Evolutionary conservation across 352 stramenopile genomes (phyloP), one percentile per base, ranked within the genome.

Genomic region (Saprolegnia diclina): DNA sequence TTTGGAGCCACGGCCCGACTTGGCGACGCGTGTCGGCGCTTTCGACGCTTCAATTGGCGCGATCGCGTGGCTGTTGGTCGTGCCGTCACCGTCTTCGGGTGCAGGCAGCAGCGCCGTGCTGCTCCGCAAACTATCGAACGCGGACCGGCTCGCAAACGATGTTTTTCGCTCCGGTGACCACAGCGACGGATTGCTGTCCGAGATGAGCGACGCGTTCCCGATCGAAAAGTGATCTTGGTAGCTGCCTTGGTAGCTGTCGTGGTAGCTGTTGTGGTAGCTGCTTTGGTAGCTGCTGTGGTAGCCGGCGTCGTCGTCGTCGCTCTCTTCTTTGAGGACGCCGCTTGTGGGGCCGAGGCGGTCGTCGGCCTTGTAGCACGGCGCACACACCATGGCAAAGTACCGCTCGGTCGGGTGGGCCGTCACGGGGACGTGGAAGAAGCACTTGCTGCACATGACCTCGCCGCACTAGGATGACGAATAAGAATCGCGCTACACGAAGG

Each of bases 371-470:
- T 48, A 48, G 42, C 42, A 48, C 11, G 42, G 42, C 42, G 42
- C 42, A 48, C 42, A 48, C 42, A 48, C 42, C 42, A 48, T 48
- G 42, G 42, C 42, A n/a, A 48, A 48, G 42, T 48, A 48, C 42
- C 42, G 42, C 42, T 63, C 35, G 0, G 35, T 29, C 22, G 35
- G 55, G 55, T 26, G 35, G 9, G n/a, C 35, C 29, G 16, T 48
- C 55, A 26, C 57, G 26, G 59, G 42, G 9, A 55, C 59, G 29
- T 67, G 38, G 46, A 21, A 29, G 19, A 67, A 52, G 59, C 87
- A 95, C 74, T 93, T 91, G 46, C 83, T 83, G 61, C 87, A 95
- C 45, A 93, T 82, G 29, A 95, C 83, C 48, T 95, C 87, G 74
- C 87, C 87, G 56, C 85, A 95, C 86, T 94, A 46, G 40, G 59